Percentiles rank a stretch among this genome's conserved stretches.
Evolutionary conservation across 169 alveolate species (phyloP).

Genomic region (Plasmodium cynomolgi): DNA sequence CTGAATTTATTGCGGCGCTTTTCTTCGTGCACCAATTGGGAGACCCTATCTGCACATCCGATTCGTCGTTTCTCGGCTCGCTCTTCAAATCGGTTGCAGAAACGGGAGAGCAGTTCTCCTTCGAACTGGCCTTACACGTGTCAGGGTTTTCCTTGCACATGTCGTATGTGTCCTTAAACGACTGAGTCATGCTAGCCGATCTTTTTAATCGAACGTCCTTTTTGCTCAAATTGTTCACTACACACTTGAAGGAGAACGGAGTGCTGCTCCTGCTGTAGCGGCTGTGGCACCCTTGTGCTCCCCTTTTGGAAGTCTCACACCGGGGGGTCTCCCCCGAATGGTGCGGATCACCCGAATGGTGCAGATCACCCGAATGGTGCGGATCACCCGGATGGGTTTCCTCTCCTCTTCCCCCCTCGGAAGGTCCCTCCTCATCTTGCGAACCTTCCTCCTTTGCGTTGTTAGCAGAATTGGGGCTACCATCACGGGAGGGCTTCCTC

Average conservation of each 20-base stretch:
- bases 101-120: neutral
- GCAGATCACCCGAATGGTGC: neutral
- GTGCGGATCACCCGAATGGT: neutral
- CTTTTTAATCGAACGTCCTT: neutral
- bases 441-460: neutral
- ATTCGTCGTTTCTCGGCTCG: neutral
- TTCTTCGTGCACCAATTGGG: neutral
- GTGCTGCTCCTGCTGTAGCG: neutral
- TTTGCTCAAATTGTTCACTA: neutral
- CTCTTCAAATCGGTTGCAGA: neutral
- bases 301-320: neutral
- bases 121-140: neutral
- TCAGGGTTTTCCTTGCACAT: neutral
- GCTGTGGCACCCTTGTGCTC: neutral
- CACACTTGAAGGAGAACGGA: neutral
- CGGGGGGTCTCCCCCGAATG: no score
- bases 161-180: neutral
- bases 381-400: neutral
- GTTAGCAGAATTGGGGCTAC: neutral
- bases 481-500: neutral
- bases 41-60: neutral
- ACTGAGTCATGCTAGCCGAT: constrained; percentile 13
- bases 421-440: neutral
- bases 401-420: neutral
- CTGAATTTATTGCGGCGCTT: neutral